These are phyloP conservation scores for Cardamine chenopodiifolia DNA, from an alignment of 345 rosid species.

Conservation along the genomic window DNA sequence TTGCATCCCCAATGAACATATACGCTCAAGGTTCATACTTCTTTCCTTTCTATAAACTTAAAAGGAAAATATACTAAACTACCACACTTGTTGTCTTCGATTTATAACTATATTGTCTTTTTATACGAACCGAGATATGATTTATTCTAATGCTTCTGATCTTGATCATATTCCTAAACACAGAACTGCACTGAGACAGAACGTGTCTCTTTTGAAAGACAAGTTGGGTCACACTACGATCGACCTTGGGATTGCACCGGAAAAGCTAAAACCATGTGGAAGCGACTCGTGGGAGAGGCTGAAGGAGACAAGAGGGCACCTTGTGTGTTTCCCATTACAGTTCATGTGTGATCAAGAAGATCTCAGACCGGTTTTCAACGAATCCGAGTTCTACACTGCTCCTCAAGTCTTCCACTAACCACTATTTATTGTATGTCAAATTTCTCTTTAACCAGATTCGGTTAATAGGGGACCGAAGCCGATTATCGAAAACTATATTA, in stretches of 20 bases:
- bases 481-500: not conserved
- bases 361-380: slow-evolving; percentile 74
- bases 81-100: not conserved
- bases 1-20: slow-evolving; percentile 78
- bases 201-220: slow-evolving; percentile 58
- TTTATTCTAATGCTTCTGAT: not conserved
- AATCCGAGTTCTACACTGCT: slow-evolving; percentile 81
- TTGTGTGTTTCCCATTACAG: slow-evolving; percentile 79
- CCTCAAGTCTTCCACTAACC: slow-evolving; percentile 64
- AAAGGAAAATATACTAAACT: not conserved
- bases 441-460: not conserved
- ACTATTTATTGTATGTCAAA: not conserved
- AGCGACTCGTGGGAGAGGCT: slow-evolving; percentile 59
- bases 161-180: slow-evolving; percentile 21
- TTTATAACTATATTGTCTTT: not conserved
- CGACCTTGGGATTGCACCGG: slow-evolving; percentile 81
- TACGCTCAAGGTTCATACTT: slow-evolving; percentile 61
- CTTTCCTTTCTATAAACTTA: not conserved
- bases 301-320: slow-evolving; percentile 61
- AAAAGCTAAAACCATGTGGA: slow-evolving; percentile 49
- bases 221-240: slow-evolving; percentile 73
- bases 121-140: not conserved
- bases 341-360: slow-evolving; percentile 80
- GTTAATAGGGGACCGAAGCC: not conserved
- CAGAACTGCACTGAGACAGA: slow-evolving; percentile 75